phyloP scores from a whole-genome alignment of 768 basidiomycete genomes.

The Cyclocybe aegerita region DNA sequence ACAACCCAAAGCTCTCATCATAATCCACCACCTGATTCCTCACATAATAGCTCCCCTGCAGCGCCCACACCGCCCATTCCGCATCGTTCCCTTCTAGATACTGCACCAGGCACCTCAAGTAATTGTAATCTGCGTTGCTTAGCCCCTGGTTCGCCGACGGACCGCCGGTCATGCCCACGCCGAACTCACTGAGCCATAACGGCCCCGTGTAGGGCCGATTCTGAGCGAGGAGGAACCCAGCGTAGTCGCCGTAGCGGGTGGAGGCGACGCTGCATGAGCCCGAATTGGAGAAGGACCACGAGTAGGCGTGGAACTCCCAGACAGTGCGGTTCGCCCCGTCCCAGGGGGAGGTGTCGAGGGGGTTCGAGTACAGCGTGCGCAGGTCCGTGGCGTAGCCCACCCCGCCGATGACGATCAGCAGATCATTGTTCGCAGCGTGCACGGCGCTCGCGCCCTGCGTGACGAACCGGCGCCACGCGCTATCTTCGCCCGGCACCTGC shows the following conservation, averaged over 20 bases:
- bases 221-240: constrained; percentile 12
- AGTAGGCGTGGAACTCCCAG: too few relatives aligned
- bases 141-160: too few relatives aligned
- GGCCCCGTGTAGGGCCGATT: constrained; percentile 15
- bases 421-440: constrained; percentile 7
- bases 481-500: constrained; percentile 14
- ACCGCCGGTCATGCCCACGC: too few relatives aligned
- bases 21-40: constrained; percentile 12
- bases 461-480: constrained; percentile 16
- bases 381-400: constrained; percentile 11
- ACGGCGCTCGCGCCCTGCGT: constrained; percentile 13
- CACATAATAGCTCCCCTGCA: constrained; percentile 18
- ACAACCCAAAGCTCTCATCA: constrained; percentile 15
- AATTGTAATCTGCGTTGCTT: too few relatives aligned
- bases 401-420: constrained; percentile 16
- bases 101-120: too few relatives aligned
- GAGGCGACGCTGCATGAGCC: too few relatives aligned
- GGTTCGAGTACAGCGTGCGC: constrained; percentile 6
- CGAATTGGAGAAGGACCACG: too few relatives aligned
- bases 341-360: constrained; percentile 3
- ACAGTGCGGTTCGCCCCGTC: background rate
- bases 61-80: constrained; percentile 19
- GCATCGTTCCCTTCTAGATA: constrained; percentile 19
- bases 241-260: constrained; percentile 2
- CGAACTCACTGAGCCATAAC: constrained; percentile 16